Evolutionary conservation across 805 yeast genomes (phyloP).

Genomic region (Kazachstania africana): DNA sequence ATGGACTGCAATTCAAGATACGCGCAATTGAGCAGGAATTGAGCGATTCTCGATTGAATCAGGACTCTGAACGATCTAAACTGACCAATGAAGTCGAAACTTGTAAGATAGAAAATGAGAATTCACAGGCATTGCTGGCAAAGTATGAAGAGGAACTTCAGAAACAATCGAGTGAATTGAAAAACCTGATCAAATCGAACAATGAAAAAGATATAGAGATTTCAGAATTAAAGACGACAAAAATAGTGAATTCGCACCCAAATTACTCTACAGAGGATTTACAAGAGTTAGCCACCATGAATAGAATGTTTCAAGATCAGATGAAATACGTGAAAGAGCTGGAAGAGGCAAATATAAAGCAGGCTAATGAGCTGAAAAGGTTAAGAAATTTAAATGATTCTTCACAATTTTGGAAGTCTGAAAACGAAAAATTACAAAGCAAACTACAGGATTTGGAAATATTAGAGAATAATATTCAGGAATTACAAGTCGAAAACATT

Average conservation of each 20-base stretch:
- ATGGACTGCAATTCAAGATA: conserved; percentile 29
- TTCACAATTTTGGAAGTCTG: conserved; percentile 15
- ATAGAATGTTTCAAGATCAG: conserved; percentile 31
- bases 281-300: conserved; percentile 26
- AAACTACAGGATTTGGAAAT: conserved; percentile 32
- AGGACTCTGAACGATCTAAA: conserved; percentile 13
- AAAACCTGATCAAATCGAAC: conserved; percentile 11
- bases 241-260: conserved; percentile 27
- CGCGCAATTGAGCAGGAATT: conserved; percentile 19
- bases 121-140: conserved; percentile 10
- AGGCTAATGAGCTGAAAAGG: conserved; percentile 39
- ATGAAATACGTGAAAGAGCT: conserved; percentile 33
- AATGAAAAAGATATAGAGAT: conserved; percentile 19
- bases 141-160: conserved; percentile 18
- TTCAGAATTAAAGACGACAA: conserved; percentile 21
- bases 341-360: conserved; percentile 42
- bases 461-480: conserved; percentile 35
- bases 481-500: conserved; percentile 39
- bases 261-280: conserved; percentile 23
- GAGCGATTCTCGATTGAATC: conserved; percentile 29
- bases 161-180: conserved; percentile 13
- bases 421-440: conserved; percentile 26
- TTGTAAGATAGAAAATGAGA: conserved; percentile 9
- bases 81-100: conserved; percentile 9
- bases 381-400: conserved; percentile 27